These are phyloP conservation scores for Boletus tomentosulus DNA, from an alignment of 768 basidiomycete species.

Conservation along the genomic window DNA sequence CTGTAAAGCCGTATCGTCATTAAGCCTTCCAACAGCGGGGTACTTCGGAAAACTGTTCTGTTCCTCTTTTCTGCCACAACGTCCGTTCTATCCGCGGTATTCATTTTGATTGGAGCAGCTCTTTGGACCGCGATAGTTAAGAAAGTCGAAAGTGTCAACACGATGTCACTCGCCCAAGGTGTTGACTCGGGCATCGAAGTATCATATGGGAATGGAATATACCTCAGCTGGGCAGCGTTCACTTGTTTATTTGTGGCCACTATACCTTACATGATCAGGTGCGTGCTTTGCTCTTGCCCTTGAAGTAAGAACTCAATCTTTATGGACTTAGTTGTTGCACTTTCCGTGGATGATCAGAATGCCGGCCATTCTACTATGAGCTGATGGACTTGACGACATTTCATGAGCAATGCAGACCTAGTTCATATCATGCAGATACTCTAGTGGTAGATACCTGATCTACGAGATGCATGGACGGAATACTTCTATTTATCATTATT, in stretches of 20 bases:
- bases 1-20: background rate
- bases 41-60: slow-evolving; percentile 58
- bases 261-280: slow-evolving; percentile 78
- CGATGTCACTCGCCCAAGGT: slow-evolving; percentile 38
- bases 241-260: slow-evolving; percentile 60
- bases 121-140: slow-evolving; percentile 78
- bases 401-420: slow-evolving; percentile 4
- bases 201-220: slow-evolving; percentile 57
- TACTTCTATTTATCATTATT: slow-evolving; percentile 23
- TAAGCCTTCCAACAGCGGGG: slow-evolving; percentile 44
- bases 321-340: slow-evolving; percentile 64
- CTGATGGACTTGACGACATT: slow-evolving; percentile 16
- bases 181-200: slow-evolving; percentile 60
- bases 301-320: background rate
- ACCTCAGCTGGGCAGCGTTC: slow-evolving; percentile 72
- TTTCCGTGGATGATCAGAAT: slow-evolving; percentile 55
- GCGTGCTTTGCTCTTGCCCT: slow-evolving; percentile 19
- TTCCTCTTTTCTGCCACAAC: slow-evolving; percentile 67
- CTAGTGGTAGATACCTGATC: slow-evolving; percentile 3
- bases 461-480: slow-evolving; percentile 13
- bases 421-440: slow-evolving; percentile 5
- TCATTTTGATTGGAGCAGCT: slow-evolving; percentile 64
- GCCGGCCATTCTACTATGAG: slow-evolving; percentile 24
- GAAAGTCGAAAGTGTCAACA: slow-evolving; percentile 58
- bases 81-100: slow-evolving; percentile 54